Evolutionary conservation across 2,329 filamentous ascomycete genomes (phyloP).

Genomic region (Fusarium globosum): DNA sequence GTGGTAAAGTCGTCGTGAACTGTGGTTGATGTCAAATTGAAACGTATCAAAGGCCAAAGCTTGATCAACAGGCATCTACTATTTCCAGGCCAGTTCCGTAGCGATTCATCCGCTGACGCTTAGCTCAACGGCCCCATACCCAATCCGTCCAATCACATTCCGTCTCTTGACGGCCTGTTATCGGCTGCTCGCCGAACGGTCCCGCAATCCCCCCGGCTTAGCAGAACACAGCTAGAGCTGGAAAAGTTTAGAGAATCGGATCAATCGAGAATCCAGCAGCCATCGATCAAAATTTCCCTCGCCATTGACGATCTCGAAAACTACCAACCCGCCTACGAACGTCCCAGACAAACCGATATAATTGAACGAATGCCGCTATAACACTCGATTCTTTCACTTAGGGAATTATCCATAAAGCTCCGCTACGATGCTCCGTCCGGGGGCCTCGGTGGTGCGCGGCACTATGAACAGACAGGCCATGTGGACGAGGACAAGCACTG

Average conservation of each 20-base stretch:
- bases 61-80: constrained; percentile 8
- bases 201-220: constrained; percentile 36
- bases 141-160: constrained; percentile 16
- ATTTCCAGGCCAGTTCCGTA: constrained; percentile 22
- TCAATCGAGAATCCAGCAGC: constrained; percentile 28
- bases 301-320: constrained; percentile 11
- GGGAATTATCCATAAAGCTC: constrained; percentile 3
- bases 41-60: constrained; percentile 4
- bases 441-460: constrained; percentile 62
- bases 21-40: not conserved
- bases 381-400: not conserved
- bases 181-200: constrained; percentile 36
- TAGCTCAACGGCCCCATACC: constrained; percentile 20
- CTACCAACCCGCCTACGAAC: constrained; percentile 5
- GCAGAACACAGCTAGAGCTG: constrained; percentile 38
- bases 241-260: constrained; percentile 46
- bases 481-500: constrained; percentile 25
- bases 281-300: constrained; percentile 39
- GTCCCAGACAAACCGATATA: not conserved
- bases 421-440: constrained; percentile 65
- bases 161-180: not conserved
- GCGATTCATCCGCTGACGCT: constrained; percentile 31
- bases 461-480: constrained; percentile 48
- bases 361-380: constrained; percentile 30
- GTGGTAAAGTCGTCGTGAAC: not conserved